Base-by-base conservation (phyloP, 768 basidiomycete species). In the Podaxis carcinomalis region DNA sequence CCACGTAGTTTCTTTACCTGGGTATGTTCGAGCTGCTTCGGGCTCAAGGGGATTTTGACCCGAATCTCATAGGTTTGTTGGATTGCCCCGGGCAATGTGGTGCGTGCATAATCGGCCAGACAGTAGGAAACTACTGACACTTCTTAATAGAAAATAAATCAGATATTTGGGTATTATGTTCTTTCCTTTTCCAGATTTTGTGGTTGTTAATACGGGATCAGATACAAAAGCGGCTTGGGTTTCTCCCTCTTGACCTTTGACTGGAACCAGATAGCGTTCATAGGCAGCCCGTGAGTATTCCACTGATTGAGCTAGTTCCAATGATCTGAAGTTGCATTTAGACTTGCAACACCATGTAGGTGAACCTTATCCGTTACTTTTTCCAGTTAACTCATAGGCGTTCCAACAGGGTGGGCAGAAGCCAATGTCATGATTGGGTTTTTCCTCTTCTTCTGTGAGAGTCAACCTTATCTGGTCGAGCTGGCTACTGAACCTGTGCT, bases 231-330 rank as follows among this genome's bases (percentile, higher is more conserved):
- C 57, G 80, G 80, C 7, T 69, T 83, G 11, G 83, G 83, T n/a
- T 80, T 84, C 64, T 81, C 80, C 3, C 44, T 82, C 35, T 62
- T 83, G 19, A 81, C 80, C 3, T 81, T 86, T 65, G 85, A 85
- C 68, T 86, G 85, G 84, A 80, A 78, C 53, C 83, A 88, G 68
- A 89, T 91, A 56, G 84, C 87, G 3, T 90, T 83, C 59, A 83
- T 83, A 59, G 86, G 86, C 11, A 84, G 84, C 62, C 86, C 86
- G 81, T 82, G 68, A 66, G 81, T 76, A 14, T 23, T 21, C 11
- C 42, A 32, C 59, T 42, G 19, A 53, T 9, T 60, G 40, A 52
- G 40, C 10, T 61, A 56, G 51, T 51, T 32, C 56, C 60, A 64
- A 47, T 5, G 56, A 42, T 50, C 62, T 28, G 59, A 54, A 55